phyloP scores from a whole-genome alignment of 2,329 filamentous ascomycete species.

The Colletotrichum liriopes region DNA sequence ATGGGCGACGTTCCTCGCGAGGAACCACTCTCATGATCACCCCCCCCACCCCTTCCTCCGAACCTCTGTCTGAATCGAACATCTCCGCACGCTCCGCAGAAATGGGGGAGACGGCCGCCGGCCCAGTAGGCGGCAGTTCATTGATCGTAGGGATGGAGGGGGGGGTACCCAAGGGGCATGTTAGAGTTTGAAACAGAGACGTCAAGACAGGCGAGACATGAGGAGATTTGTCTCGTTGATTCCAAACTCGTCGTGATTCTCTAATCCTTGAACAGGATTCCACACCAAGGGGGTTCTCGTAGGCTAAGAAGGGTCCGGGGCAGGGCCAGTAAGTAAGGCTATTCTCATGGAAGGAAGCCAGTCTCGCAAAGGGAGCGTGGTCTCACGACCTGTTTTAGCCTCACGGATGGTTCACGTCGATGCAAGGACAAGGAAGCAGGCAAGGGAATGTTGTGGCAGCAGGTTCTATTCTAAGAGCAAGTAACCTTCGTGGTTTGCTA shows the following conservation, averaged over 20 bases:
- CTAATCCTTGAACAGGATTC: too few relatives aligned
- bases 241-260: background rate
- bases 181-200: constrained; percentile 19
- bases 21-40: background rate
- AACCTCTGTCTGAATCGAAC: background rate
- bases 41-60: background rate
- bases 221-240: background rate
- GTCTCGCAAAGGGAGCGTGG: background rate
- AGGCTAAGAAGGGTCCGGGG: background rate
- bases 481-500: constrained; percentile 13
- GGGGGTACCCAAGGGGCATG: background rate
- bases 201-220: background rate
- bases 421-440: background rate
- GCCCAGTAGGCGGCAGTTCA: background rate
- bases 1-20: background rate
- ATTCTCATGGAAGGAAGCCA: background rate
- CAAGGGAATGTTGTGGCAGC: constrained; percentile 3
- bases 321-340: background rate
- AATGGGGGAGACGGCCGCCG: background rate
- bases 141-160: background rate
- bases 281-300: background rate
- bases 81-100: background rate
- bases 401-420: background rate
- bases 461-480: constrained; percentile 31
- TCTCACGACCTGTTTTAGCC: background rate